Percentiles rank a stretch among this genome's conserved stretches.
Evolutionary conservation across 2,329 filamentous ascomycete genomes (phyloP).

Genomic region (Shiraia sp.): DNA sequence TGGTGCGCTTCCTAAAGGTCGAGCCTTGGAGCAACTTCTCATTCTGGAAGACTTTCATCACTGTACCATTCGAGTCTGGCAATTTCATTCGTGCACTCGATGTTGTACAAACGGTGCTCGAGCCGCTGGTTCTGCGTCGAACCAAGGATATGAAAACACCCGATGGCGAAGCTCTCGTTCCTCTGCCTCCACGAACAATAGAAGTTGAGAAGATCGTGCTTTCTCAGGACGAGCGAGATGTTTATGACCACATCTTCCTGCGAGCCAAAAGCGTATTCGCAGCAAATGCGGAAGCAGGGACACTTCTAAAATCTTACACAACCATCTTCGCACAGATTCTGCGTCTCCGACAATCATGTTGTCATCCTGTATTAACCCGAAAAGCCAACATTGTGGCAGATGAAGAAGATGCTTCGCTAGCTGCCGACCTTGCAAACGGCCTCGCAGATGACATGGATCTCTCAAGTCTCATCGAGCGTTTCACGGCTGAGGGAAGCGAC

Average conservation of each 20-base stretch:
- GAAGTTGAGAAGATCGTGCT: conserved; percentile 88
- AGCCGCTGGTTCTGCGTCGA: conserved; percentile 89
- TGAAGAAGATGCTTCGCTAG: conserved; percentile 78
- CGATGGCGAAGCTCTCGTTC: conserved; percentile 77
- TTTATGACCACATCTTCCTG: conserved; percentile 89
- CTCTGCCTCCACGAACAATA: conserved; percentile 77
- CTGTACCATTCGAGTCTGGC: conserved; percentile 92
- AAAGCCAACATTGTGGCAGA: conserved; percentile 84
- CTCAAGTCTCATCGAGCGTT: conserved; percentile 79
- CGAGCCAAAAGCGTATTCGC: conserved; percentile 83
- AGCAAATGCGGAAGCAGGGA: conserved; percentile 86
- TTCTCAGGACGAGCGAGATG: conserved; percentile 80
- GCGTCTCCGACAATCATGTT: conserved; percentile 89
- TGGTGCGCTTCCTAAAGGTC: conserved; percentile 89
- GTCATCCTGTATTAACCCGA: conserved; percentile 86
- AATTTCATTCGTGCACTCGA: conserved; percentile 92
- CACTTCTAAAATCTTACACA: conserved; percentile 91
- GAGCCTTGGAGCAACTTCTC: conserved; percentile 99
- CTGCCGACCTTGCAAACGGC: conserved; percentile 77
- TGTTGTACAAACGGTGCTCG: conserved; percentile 94
- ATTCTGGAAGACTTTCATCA: conserved; percentile 99
- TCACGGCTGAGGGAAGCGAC: conserved; percentile 63
- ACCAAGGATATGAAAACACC: conserved; percentile 99
- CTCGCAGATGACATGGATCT: conserved; percentile 96
- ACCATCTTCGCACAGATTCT: conserved; percentile 97